Evolutionary conservation across 306 rosid species (phyloP).

Genomic region (Dalbergia cochinchinensis): DNA sequence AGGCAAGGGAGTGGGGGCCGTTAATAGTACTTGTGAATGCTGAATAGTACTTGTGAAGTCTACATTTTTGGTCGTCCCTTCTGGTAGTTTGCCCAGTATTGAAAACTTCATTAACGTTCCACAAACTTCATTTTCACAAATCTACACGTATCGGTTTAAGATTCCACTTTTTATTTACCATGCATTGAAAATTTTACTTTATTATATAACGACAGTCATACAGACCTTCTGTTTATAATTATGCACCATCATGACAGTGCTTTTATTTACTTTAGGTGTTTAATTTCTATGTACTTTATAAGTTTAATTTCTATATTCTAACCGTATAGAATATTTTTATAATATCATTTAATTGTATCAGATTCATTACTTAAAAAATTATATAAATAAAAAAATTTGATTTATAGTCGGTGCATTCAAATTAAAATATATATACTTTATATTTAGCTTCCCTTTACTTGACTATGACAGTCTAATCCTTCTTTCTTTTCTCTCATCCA

Average conservation of each 20-base stretch:
- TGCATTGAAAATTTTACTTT: neutral
- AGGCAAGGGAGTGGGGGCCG: neutral
- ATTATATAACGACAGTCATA: neutral
- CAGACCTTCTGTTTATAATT: neutral
- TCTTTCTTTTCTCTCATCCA: neutral
- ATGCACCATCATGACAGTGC: no score
- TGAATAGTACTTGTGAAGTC: neutral
- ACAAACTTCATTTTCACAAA: constrained; percentile 26
- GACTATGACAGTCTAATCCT: neutral
- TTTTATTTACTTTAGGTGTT: no score
- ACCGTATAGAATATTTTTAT: no score
- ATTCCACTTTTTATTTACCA: neutral
- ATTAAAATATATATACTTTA: no score
- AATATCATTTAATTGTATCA: no score
- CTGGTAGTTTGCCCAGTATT: constrained; percentile 27
- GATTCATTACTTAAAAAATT: no score
- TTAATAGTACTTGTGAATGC: neutral
- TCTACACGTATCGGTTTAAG: neutral
- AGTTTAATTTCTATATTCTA: no score
- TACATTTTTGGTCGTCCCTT: constrained; percentile 8
- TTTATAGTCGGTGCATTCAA: no score
- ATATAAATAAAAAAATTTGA: no score
- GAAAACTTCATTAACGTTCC: constrained; percentile 1
- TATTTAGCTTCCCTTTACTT: no score
- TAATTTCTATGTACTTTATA: no score